Evolutionary conservation across 331 rosid species (phyloP).

Genomic region (Cucumis variabilis): DNA sequence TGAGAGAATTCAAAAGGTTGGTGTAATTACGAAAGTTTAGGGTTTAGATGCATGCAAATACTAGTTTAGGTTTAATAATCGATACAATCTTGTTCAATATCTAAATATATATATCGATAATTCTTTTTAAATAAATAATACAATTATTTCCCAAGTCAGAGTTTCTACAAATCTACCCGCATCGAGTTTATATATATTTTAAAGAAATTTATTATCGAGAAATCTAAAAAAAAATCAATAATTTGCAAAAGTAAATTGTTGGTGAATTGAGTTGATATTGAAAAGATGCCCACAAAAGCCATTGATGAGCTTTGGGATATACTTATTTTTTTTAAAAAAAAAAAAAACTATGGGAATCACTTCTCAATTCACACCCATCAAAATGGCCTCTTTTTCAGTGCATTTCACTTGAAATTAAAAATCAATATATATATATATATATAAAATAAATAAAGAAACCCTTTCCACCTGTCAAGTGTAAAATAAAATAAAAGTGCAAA

Average conservation of each 20-base stretch:
- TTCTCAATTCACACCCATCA: neutral
- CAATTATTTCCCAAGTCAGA: no score
- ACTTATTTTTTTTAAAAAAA: neutral
- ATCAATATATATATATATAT: neutral
- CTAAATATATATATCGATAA: no score
- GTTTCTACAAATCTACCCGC: no score
- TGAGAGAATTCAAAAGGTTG: no score
- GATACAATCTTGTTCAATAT: no score
- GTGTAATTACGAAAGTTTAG: neutral
- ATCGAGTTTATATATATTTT: no score
- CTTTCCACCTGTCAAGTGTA: neutral
- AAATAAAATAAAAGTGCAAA: neutral
- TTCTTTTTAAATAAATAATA: no score
- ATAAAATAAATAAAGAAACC: neutral
- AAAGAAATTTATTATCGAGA: no score
- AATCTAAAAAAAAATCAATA: no score
- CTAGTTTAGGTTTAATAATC: no score
- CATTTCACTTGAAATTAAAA: neutral
- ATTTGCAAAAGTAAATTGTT: neutral
- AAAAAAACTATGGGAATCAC: neutral
- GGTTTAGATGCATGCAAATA: no score
- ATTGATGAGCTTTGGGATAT: neutral
- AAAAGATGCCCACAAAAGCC: neutral
- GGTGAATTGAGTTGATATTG: neutral
- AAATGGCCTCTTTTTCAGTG: constrained; percentile 21